Percentiles rank a stretch among this genome's conserved stretches.
Conservation (phyloP, 495 filamentous ascomycete species). For the Xylaria palmicola region DNA sequence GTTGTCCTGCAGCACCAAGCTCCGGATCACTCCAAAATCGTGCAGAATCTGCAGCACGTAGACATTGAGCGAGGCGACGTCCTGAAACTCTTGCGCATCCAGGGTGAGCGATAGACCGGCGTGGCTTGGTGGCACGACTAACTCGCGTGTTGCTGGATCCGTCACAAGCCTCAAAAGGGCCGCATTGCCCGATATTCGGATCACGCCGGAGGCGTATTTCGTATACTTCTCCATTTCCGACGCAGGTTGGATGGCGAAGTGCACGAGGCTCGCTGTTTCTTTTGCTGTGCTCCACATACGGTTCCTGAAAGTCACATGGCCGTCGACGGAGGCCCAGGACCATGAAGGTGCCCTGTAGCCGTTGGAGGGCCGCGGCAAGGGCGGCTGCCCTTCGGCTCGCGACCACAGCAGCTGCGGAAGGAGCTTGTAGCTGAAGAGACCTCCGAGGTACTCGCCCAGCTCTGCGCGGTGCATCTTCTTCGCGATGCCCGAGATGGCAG, state of each 20-base stretch:
- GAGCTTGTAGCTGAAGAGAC: neutral
- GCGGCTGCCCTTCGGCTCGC: neutral
- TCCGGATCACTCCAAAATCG: neutral
- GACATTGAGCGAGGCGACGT: neutral
- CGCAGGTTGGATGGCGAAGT: neutral
- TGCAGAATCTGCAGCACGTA: neutral
- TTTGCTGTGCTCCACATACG: neutral
- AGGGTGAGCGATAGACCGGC: neutral
- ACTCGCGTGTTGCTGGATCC: neutral
- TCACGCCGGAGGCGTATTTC: neutral
- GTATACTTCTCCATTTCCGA: neutral
- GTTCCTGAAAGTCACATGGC: neutral
- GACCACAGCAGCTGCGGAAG: neutral
- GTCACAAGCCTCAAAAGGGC: neutral
- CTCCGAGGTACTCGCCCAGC: neutral
- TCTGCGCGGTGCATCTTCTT: neutral
- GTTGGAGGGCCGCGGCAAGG: neutral
- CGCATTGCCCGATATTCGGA: neutral
- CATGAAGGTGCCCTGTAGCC: neutral
- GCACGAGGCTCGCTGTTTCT: neutral
- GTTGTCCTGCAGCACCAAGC: neutral
- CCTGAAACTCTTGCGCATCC: neutral
- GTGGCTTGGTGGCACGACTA: neutral
- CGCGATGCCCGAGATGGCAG: neutral
- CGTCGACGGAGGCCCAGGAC: neutral